These are phyloP conservation scores for Fonsecaea nubica DNA, from an alignment of 2,329 filamentous ascomycete species.

Conservation along the genomic window DNA sequence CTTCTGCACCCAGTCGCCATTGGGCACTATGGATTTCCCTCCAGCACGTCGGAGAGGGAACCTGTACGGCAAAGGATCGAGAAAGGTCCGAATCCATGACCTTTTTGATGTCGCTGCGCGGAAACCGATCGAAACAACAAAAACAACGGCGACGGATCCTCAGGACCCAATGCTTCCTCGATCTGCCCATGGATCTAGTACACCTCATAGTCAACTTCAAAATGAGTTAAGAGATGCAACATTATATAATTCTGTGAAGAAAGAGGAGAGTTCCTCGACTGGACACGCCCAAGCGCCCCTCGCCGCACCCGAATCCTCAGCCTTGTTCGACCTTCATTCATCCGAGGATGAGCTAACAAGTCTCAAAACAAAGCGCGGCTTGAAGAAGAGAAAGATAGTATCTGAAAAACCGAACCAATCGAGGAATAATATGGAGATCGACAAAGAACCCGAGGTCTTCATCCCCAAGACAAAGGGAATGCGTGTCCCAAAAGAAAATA, in stretches of 20 bases:
- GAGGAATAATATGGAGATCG: neutral
- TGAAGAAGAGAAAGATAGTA: constrained; percentile 34
- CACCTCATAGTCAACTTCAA: neutral
- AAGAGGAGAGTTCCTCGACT: neutral
- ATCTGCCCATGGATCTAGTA: neutral
- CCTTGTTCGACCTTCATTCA: constrained; percentile 40
- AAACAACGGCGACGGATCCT: neutral
- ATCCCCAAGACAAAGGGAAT: neutral
- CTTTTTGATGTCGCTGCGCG: constrained; percentile 30
- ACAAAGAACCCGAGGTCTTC: neutral
- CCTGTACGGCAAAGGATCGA: constrained; percentile 48
- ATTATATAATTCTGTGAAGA: neutral
- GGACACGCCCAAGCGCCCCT: neutral
- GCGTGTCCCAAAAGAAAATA: neutral
- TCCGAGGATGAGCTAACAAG: constrained; percentile 36
- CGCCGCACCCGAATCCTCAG: constrained; percentile 7
- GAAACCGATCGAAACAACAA: constrained; percentile 9
- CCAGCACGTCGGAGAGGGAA: constrained; percentile 43
- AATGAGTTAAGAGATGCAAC: neutral
- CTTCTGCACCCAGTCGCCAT: neutral
- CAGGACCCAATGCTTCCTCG: neutral
- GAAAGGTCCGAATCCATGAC: constrained; percentile 34
- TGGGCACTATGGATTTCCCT: constrained; percentile 30
- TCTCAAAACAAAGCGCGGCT: constrained; percentile 11
- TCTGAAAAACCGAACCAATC: constrained; percentile 6